Percentiles rank a stretch among this genome's conserved stretches.
These are phyloP conservation scores for Cercospora zeina DNA, from an alignment of 2,329 filamentous ascomycete species.

Conservation along the genomic window DNA sequence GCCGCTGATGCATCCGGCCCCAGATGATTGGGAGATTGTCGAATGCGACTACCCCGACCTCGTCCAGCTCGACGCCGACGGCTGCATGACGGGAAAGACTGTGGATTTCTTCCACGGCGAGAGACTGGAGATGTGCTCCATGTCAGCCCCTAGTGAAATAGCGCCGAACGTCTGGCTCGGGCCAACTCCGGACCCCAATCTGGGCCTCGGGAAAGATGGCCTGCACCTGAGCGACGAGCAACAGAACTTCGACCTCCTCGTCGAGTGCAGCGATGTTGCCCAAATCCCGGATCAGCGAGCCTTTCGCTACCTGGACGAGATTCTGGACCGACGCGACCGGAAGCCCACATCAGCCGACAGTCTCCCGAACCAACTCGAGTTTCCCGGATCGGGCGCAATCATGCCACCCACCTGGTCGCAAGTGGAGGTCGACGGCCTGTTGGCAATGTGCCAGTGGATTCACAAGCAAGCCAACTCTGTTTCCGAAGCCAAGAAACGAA, in stretches of 20 bases:
- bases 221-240: conserved; percentile 51
- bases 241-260: conserved; percentile 67
- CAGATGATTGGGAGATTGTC: conserved; percentile 67
- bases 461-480: conserved; percentile 69
- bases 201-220: conserved; percentile 39
- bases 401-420: conserved; percentile 81
- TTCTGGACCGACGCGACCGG: conserved; percentile 40
- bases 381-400: conserved; percentile 92
- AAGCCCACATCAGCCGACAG: conserved; percentile 40
- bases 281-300: conserved; percentile 69
- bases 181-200: conserved; percentile 72
- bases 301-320: conserved; percentile 63
- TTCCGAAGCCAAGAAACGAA: conserved; percentile 32
- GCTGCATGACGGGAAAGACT: conserved; percentile 71
- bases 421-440: conserved; percentile 75
- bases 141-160: conserved; percentile 89
- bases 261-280: conserved; percentile 86
- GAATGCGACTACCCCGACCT: conserved; percentile 69
- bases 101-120: conserved; percentile 91
- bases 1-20: conserved; percentile 41
- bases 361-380: conserved; percentile 66
- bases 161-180: conserved; percentile 87
- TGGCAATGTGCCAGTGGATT: conserved; percentile 88
- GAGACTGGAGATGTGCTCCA: conserved; percentile 84
- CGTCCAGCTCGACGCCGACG: conserved; percentile 72